Evolutionary conservation across 306 rosid genomes (phyloP), one percentile per base, ranked within the genome.

Genomic region (Carpinus viminea): DNA sequence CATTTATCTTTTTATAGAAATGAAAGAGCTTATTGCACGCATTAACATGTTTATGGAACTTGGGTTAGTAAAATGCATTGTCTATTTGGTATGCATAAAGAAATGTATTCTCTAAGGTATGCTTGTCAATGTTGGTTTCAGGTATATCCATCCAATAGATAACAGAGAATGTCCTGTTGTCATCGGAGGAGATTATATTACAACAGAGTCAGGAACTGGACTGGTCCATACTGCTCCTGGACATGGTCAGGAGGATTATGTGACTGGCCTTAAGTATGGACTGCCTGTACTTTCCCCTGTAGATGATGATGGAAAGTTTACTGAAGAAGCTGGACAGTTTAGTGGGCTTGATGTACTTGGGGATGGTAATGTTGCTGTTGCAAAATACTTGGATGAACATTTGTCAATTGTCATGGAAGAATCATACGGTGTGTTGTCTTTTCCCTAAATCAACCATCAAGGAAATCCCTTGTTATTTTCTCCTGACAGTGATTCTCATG

Each of bases 201-300:
- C 98, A 28, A 95, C 92, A 52, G 98, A 91, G 76, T 84, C 99
- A 46, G 99, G 99, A 84, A 95, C 99, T 56, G 99, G 99, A 72
- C 87, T 95, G 78, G 99, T 95, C 82, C 99, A 95, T 88, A 95
- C 98, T 56, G 99, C 99, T 80, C 99, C 99, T 74, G 99, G 99
- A 65, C 99, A 95, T 83, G 99, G 99, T 75, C 99, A 93, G 83
- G 99, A 95, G 81, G 99, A 95, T 81, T 91, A 91, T 78, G 92
- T 87, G 75, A 93, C 97, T 82, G 98, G 99, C 77, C 89, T 84
- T 83, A 95, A 95, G 91, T 91, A 93, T 78, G 97, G 96, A 74
- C 91, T 95, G 70, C 94, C 98, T 66, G 73, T 91, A 60, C 66
- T 91, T 74, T 93, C 98, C 80, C 99, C 99, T 10, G 98, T 95